These are phyloP conservation scores for Helianthus annuus DNA, from an alignment of 129 eudicot species.

Conservation along the genomic window HanXRQr2.0-SUNRISE NC_035445.2:52742565-52743064, in stretches of 20 bases:
- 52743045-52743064: no score
- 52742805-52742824: slow-evolving; percentile 30
- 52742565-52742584: not conserved
- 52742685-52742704: slow-evolving; percentile 42
- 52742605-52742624: no score
- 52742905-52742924: no score
- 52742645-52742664: slow-evolving; percentile 28
- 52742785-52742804: slow-evolving; percentile 11
- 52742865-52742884: slow-evolving; percentile 18
- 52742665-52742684: slow-evolving; percentile 38
- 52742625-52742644: slow-evolving; percentile 20
- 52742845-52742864: slow-evolving; percentile 24
- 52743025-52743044: no score
- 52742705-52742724: slow-evolving; percentile 34
- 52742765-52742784: slow-evolving; percentile 8
- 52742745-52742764: not conserved
- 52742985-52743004: no score
- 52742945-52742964: no score
- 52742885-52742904: slow-evolving; percentile 1
- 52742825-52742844: slow-evolving; percentile 40
- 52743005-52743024: no score
- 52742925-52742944: no score
- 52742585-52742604: not conserved
- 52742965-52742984: no score
- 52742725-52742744: not conserved